Percentiles rank a stretch among this genome's conserved stretches.
Conservation (phyloP, 2,329 filamentous ascomycete species). For the Fusarium haematococcum region DNA sequence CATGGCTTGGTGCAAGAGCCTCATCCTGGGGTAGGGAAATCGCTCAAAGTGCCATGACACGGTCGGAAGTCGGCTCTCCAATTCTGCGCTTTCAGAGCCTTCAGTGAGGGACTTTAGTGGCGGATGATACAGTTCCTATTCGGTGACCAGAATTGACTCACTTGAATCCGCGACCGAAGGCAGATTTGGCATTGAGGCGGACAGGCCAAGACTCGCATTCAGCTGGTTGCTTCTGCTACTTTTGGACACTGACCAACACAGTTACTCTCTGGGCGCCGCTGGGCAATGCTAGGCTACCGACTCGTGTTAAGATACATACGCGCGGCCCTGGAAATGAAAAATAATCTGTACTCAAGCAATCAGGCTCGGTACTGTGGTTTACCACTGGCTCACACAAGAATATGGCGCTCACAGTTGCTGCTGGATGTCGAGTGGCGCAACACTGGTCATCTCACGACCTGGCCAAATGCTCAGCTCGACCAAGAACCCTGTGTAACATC, state of each 20-base stretch:
- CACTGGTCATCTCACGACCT: neutral
- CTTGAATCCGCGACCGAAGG: neutral
- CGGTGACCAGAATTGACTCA: conserved; percentile 20
- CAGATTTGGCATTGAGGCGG: neutral
- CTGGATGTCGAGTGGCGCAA: neutral
- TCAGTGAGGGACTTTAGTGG: neutral
- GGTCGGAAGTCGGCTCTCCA: neutral
- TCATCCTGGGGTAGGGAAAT: neutral
- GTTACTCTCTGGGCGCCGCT: neutral
- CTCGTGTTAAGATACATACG: conserved; percentile 4
- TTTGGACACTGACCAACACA: neutral
- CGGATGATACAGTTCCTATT: neutral
- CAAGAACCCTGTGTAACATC: neutral
- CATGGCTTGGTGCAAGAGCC: neutral
- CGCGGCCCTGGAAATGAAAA: conserved; percentile 10
- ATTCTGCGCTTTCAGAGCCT: neutral
- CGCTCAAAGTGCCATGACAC: neutral
- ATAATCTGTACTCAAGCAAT: neutral
- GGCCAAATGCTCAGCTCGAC: neutral
- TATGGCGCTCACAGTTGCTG: neutral
- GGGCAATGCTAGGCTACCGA: conserved; percentile 9
- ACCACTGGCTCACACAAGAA: neutral
- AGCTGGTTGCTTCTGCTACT: neutral
- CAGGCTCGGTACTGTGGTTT: neutral
- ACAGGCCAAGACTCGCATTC: neutral